phyloP scores from a whole-genome alignment of 139 green algal genomes.

The Tetratostichococcus sp. region DNA sequence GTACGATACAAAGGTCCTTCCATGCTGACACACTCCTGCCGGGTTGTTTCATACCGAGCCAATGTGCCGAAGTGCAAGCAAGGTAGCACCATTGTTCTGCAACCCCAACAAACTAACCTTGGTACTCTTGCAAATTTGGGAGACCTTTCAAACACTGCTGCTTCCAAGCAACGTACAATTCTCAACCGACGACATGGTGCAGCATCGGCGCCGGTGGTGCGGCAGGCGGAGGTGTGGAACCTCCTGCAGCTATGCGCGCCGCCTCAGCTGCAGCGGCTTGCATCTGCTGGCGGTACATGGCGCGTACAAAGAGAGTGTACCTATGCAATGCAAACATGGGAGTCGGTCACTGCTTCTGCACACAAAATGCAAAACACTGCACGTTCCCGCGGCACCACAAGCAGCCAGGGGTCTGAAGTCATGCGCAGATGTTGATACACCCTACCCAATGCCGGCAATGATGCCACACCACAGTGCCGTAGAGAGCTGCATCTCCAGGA shows the following conservation, averaged over 20 bases:
- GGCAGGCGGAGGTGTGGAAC: neutral
- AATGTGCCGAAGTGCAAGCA: too few relatives aligned
- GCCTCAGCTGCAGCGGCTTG: neutral
- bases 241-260: neutral
- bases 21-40: too few relatives aligned
- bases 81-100: too few relatives aligned
- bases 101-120: too few relatives aligned
- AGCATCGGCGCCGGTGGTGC: neutral
- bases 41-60: too few relatives aligned
- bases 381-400: neutral
- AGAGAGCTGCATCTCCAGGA: constrained; percentile 51
- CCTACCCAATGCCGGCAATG: constrained; percentile 35
- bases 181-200: neutral
- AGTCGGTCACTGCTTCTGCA: too few relatives aligned
- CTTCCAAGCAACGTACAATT: too few relatives aligned
- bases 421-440: neutral
- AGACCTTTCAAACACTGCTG: too few relatives aligned
- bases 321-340: neutral
- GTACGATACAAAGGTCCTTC: too few relatives aligned
- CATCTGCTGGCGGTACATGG: constrained; percentile 48
- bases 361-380: too few relatives aligned
- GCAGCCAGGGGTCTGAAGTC: neutral
- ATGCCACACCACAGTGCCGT: constrained; percentile 54
- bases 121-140: too few relatives aligned
- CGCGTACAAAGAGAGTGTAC: constrained; percentile 47